A percentile compares a stretch with the other conserved stretches of the same genome.
phyloP scores from a whole-genome alignment of 805 yeast genomes.

The Lachancea kluyveri region DNA sequence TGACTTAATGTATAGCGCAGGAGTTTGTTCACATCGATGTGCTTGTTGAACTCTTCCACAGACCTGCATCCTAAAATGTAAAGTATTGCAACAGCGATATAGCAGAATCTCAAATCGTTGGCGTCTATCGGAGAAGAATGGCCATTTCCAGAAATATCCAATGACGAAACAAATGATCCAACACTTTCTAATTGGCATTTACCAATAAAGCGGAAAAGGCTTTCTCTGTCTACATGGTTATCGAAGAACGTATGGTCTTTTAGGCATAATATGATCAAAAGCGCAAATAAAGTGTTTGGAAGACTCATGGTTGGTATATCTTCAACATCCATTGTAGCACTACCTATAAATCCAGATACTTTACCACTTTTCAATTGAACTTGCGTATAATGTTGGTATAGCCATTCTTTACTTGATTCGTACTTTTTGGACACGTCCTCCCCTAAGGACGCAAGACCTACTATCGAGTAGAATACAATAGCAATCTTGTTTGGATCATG shows the following conservation, averaged over 20 bases:
- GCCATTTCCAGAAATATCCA: constrained; percentile 25
- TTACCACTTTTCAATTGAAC: constrained; percentile 28
- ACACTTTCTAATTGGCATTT: constrained; percentile 50
- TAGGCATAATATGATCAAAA: constrained; percentile 46
- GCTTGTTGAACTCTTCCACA: constrained; percentile 22
- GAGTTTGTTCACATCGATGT: constrained; percentile 39
- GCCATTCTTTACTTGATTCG: constrained; percentile 26
- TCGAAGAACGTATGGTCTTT: constrained; percentile 39
- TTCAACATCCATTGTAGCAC: constrained; percentile 12
- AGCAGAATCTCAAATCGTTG: constrained; percentile 65
- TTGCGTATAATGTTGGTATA: constrained; percentile 16
- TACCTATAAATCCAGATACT: constrained; percentile 26
- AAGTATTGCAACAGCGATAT: constrained; percentile 64
- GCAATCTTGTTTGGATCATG: constrained; percentile 69
- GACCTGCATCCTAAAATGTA: constrained; percentile 36
- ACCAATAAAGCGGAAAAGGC: constrained; percentile 48
- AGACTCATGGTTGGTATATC: constrained; percentile 43
- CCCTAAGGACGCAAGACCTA: constrained; percentile 37
- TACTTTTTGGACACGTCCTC: constrained; percentile 26
- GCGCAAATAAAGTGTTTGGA: constrained; percentile 71
- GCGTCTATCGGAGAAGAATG: constrained; percentile 44
- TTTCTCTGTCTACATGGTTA: constrained; percentile 32
- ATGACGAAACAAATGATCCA: constrained; percentile 51
- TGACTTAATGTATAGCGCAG: constrained; percentile 32
- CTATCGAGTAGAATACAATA: constrained; percentile 61